Evolutionary conservation across 768 basidiomycete genomes (phyloP).

Genomic region (Lactarius akahatsu): DNA sequence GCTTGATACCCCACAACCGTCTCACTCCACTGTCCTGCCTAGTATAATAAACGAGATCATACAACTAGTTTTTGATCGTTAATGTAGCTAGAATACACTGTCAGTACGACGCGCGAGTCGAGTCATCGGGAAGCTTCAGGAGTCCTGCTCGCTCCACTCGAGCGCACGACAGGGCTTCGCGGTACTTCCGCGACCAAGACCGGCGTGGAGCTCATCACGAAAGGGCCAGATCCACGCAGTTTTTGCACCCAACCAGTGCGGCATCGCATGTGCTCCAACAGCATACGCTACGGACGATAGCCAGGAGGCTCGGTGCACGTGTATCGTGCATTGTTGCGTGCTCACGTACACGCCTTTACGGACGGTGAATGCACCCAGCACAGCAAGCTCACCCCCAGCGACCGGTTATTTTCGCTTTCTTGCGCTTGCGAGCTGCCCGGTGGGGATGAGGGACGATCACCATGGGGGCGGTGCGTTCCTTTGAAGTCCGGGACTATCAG

Average conservation of each 20-base stretch:
- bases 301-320: neutral
- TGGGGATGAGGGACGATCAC: neutral
- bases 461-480: neutral
- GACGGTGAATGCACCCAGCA: neutral
- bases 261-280: neutral
- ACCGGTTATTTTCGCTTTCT: neutral
- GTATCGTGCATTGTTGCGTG: neutral
- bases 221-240: neutral
- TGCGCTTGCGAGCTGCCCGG: neutral
- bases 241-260: neutral
- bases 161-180: neutral
- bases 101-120: neutral
- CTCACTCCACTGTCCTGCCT: neutral
- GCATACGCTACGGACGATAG: neutral
- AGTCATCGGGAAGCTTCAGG: neutral
- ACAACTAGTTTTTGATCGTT: neutral
- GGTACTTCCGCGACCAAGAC: neutral
- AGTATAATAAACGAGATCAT: neutral
- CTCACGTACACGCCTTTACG: neutral
- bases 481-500: neutral
- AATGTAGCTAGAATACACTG: neutral
- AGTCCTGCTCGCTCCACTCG: neutral
- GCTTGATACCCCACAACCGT: neutral
- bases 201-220: neutral
- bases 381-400: neutral